A percentile compares a stretch with the other conserved stretches of the same genome.
Conservation (phyloP, 306 rosid species). For the Psophocarpus tetragonolobus region DNA sequence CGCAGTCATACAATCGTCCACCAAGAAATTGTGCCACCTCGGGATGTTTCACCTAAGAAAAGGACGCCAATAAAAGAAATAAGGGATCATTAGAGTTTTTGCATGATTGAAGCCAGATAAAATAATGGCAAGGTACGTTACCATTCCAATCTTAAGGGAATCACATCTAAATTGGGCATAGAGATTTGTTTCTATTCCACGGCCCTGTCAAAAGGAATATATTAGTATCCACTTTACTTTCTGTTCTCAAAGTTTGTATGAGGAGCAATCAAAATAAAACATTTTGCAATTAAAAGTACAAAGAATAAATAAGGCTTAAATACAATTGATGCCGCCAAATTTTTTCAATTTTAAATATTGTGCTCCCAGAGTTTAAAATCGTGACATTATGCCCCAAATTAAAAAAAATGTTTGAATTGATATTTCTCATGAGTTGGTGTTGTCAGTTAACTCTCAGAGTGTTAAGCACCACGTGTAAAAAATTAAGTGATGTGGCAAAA, state of each 20-base stretch:
- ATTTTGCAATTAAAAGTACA: background rate
- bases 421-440: no score
- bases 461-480: no score
- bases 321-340: no score
- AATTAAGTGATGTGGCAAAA: no score
- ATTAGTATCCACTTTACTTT: background rate
- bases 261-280: background rate
- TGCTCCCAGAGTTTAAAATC: no score
- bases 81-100: background rate
- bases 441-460: no score
- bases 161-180: conserved; percentile 92
- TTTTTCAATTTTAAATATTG: no score
- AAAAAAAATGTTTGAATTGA: no score
- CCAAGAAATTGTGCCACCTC: conserved; percentile 97
- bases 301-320: background rate
- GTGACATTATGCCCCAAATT: no score
- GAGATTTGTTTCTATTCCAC: conserved; percentile 93
- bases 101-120: background rate
- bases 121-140: conserved; percentile 34
- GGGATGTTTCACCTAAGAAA: conserved; percentile 77
- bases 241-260: background rate
- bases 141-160: conserved; percentile 97
- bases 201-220: conserved; percentile 65
- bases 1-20: conserved; percentile 91
- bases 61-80: conserved; percentile 17